A percentile compares a stretch with the other conserved stretches of the same genome.
These are phyloP conservation scores for Stagonosporopsis tanaceti DNA, from an alignment of 2,329 filamentous ascomycete species.

Conservation along the genomic window DNA sequence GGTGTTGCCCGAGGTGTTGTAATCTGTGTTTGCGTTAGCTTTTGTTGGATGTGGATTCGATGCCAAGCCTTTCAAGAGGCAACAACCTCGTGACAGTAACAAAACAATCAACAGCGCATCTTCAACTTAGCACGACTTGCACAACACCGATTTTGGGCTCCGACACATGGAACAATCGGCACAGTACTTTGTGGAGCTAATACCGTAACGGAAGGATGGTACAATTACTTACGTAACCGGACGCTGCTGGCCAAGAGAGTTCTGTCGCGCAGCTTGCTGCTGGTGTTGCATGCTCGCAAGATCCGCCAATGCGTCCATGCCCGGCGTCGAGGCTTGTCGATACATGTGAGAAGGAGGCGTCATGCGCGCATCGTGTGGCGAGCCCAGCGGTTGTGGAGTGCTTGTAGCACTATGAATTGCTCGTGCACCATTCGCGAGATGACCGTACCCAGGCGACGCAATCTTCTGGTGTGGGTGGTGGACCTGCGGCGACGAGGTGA, in stretches of 20 bases:
- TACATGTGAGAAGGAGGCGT: slow-evolving; percentile 47
- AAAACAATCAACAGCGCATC: slow-evolving; percentile 2
- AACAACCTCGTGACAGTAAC: slow-evolving; percentile 28
- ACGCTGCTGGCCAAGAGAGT: slow-evolving; percentile 41
- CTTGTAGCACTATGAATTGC: slow-evolving; percentile 42
- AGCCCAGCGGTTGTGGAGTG: slow-evolving; percentile 41
- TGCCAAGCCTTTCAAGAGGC: slow-evolving; percentile 27
- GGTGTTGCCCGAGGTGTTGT: slow-evolving; percentile 45
- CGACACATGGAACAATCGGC: neutral
- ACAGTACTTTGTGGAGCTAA: neutral
- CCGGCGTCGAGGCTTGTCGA: slow-evolving; percentile 54
- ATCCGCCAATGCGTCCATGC: slow-evolving; percentile 60
- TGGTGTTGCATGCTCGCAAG: slow-evolving; percentile 57
- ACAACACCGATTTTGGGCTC: neutral
- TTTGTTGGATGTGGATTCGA: slow-evolving; percentile 11
- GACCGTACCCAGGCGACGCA: slow-evolving; percentile 39
- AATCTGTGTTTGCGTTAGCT: slow-evolving; percentile 24
- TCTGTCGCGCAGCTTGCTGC: slow-evolving; percentile 53
- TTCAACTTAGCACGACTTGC: neutral
- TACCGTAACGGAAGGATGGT: neutral
- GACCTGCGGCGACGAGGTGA: slow-evolving; percentile 45
- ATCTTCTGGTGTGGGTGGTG: slow-evolving; percentile 48
- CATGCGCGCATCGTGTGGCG: slow-evolving; percentile 44
- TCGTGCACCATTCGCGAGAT: slow-evolving; percentile 42
- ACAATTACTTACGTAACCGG: slow-evolving; percentile 47